A percentile compares a stretch with the other conserved stretches of the same genome.
These are phyloP conservation scores for Kernera saxatilis DNA, from an alignment of 345 rosid genomes.

Conservation along the genomic window DNA sequence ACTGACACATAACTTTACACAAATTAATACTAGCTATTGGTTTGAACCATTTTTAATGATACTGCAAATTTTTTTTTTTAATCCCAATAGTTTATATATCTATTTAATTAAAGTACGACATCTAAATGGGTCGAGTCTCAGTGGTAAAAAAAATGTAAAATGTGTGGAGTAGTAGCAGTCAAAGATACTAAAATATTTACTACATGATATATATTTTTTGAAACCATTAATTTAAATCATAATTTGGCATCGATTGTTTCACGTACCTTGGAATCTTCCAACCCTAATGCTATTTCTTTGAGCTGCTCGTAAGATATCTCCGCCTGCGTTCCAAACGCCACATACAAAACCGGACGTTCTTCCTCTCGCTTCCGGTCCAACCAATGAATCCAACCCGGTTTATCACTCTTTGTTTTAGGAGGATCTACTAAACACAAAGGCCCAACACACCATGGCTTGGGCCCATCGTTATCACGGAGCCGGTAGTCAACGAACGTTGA, in stretches of 20 bases:
- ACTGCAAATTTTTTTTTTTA: too few relatives aligned
- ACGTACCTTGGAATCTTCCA: slow-evolving; percentile 42
- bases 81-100: too few relatives aligned
- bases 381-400: slow-evolving; percentile 55
- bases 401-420: neutral
- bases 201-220: too few relatives aligned
- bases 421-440: slow-evolving; percentile 42
- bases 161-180: too few relatives aligned
- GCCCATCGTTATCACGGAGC: neutral
- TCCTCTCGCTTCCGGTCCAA: slow-evolving; percentile 43
- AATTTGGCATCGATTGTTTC: neutral
- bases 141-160: too few relatives aligned
- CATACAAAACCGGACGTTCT: slow-evolving; percentile 49
- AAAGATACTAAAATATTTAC: too few relatives aligned
- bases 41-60: too few relatives aligned
- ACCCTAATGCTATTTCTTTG: slow-evolving; percentile 47
- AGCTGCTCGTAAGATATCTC: slow-evolving; percentile 47
- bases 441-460: slow-evolving; percentile 45
- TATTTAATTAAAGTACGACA: too few relatives aligned
- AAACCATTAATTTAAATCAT: too few relatives aligned
- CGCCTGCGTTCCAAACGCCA: slow-evolving; percentile 71
- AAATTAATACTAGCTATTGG: too few relatives aligned
- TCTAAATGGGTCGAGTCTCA: too few relatives aligned
- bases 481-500: slow-evolving; percentile 36
- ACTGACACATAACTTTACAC: too few relatives aligned